phyloP scores from a whole-genome alignment of 2,329 filamentous ascomycete species.

The Cadophora sp. region DNA sequence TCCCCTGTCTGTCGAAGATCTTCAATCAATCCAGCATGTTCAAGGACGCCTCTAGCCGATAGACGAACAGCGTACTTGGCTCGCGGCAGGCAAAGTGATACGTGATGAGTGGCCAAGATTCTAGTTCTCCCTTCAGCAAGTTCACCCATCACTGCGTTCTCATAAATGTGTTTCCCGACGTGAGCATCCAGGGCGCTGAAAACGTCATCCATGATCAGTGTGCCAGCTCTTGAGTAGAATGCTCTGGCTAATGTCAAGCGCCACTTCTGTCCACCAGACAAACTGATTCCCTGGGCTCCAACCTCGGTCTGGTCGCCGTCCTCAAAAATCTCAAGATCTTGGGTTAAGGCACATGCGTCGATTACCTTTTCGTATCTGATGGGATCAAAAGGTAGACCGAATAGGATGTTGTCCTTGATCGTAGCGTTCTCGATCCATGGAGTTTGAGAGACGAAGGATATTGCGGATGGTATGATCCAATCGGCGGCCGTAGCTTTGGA shows the following conservation, averaged over 20 bases:
- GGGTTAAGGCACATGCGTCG: conserved; percentile 72
- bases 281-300: conserved; percentile 81
- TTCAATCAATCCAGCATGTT: conserved; percentile 24
- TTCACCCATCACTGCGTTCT: conserved; percentile 73
- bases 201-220: conserved; percentile 82
- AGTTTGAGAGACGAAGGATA: conserved; percentile 78
- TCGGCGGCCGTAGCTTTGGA: conserved; percentile 61
- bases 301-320: conserved; percentile 82
- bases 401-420: conserved; percentile 78
- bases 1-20: conserved; percentile 23
- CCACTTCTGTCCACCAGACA: conserved; percentile 72
- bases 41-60: conserved; percentile 26
- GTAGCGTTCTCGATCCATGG: conserved; percentile 86
- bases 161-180: conserved; percentile 78
- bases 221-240: conserved; percentile 76
- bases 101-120: conserved; percentile 81
- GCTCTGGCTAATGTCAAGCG: conserved; percentile 79
- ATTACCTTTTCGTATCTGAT: conserved; percentile 72
- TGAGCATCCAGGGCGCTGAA: conserved; percentile 81
- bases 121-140: conserved; percentile 73
- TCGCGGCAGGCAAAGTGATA: conserved; percentile 70
- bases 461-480: conserved; percentile 71
- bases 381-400: conserved; percentile 72
- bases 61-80: conserved; percentile 76
- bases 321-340: conserved; percentile 75